phyloP scores from a whole-genome alignment of 208 protist species.

The Trypanosoma brucei region DNA sequence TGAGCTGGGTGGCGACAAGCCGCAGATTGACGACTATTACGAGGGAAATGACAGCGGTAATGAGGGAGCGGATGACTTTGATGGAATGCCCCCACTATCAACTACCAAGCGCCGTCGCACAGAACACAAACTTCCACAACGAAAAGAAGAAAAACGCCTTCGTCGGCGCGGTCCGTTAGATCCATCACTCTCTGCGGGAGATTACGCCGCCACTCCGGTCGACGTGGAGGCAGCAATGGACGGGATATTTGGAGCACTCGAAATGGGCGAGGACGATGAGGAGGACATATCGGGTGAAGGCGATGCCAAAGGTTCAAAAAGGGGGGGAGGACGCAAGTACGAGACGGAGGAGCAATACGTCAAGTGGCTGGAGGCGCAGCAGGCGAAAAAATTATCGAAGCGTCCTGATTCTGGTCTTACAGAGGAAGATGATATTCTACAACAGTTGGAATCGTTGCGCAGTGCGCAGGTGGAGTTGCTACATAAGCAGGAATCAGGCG shows the following conservation, averaged over 20 bases:
- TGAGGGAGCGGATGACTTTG: slow-evolving; percentile 3
- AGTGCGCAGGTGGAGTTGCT: slow-evolving; percentile 32
- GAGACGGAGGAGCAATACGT: slow-evolving; percentile 74
- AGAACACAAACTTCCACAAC: not conserved
- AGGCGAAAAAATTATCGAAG: slow-evolving; percentile 13
- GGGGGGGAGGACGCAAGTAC: slow-evolving; percentile 1
- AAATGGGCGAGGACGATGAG: slow-evolving; percentile 71
- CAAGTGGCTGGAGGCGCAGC: slow-evolving; percentile 52
- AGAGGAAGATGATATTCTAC: slow-evolving; percentile 38
- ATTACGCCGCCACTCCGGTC: slow-evolving; percentile 58
- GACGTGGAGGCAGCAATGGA: slow-evolving; percentile 58
- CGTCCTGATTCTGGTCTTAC: slow-evolving; percentile 1
- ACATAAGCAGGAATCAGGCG: slow-evolving; percentile 15
- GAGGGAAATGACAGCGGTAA: slow-evolving; percentile 11
- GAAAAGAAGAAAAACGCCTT: slow-evolving; percentile 25
- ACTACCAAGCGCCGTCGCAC: not conserved
- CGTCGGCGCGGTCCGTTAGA: slow-evolving; percentile 77
- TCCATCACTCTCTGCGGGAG: slow-evolving; percentile 42
- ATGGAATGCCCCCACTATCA: slow-evolving; percentile 10
- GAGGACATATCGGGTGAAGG: slow-evolving; percentile 26
- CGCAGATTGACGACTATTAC: slow-evolving; percentile 20
- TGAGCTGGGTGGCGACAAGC: slow-evolving; percentile 13
- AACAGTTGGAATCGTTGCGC: slow-evolving; percentile 37
- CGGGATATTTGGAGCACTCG: slow-evolving; percentile 70
- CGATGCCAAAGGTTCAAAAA: slow-evolving; percentile 1